Base-by-base conservation (phyloP, 345 rosid genomes). In the Dipteronia dyeriana region DNA sequence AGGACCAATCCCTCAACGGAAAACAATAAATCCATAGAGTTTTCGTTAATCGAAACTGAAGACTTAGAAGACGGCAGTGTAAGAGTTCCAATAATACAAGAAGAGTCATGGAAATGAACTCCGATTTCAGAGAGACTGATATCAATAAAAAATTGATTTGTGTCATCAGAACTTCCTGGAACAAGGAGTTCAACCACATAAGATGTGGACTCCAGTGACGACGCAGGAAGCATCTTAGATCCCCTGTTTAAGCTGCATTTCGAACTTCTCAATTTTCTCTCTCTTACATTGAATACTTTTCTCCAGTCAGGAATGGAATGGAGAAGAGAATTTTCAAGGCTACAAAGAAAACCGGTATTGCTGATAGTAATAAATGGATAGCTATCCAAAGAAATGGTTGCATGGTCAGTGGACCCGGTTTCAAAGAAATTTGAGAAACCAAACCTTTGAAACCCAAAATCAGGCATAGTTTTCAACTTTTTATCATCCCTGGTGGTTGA, bases 71-170 rank as follows among this genome's bases (percentile, higher is more conserved):
- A 78, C 43, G 94, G 90, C 73, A 95, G 65, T 1, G 71, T 75
- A 79, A 95, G 76, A 59, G 90, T 87, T 86, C 93, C 98, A 82
- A 95, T 54, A 76, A 84, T 83, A 84, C 89, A 82, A 57, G 97
- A 86, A 67, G 91, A 84, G 84, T 95, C 97, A 88, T 95, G 97
- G 78, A 93, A 90, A 88, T 93, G 91, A 65, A 93, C 86, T 77
- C 78, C 87, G 74, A 85, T 78, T 70, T 88, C 87, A 70, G 65
- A 83, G 62, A 90, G 78, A 82, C 81, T 83, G 76, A 90, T 68
- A 82, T 93, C 89, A 76, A 87, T 74, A 51, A 51, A 74, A 79
- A 74, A 80, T 76, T 76, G 39, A 81, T 54, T 83, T 66, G 80
- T 56, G 59, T 76, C 82, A 70, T 78, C 47, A 73, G 70, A 76